Base-by-base conservation (phyloP, 768 basidiomycete genomes). In the Leccinum aurantiacum region DNA sequence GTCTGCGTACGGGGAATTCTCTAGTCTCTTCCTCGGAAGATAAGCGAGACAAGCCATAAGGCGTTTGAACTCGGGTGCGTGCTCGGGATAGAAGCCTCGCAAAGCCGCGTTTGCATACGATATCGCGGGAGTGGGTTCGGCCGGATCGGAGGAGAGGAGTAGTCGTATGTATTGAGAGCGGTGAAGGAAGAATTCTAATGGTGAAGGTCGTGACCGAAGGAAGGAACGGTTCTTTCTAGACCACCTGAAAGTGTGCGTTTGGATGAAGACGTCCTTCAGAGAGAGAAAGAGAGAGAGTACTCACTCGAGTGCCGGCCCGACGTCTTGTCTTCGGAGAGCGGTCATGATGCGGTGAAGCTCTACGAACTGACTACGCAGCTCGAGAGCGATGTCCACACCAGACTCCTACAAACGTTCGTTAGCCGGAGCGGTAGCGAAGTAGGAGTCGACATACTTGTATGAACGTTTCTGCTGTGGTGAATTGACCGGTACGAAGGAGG, bases 111-210 rank as follows among this genome's bases (percentile, higher is more conserved):
- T 86, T 22, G 92, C 91, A 74, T 98, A 98, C 1, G 79, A 73
- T 47, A 97, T 79, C 2, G 93, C 91, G 13, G 79, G 76, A 4
- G 77, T 60, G 33, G 82, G 78, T 65, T 88, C 76, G 27, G 84
- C 81, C 6, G 87, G 83, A 62, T 84, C 79, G 10, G 83, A 81
- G 31, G 84, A 78, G 52, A 90, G 78, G 19, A 95, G 81, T 10
- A 96, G 78, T 4, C 87, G 86, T 56, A 97, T 82, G 71, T 92
- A 98, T 71, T 94, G 89, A 10, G 93, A 94, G 27, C 93, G 90
- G 66, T 98, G 93, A 27, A 98, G 83, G 69, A 89, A 79, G 71
- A 96, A 99, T 65, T 94, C 92, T 11, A 99, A 82, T 0, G 91
- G 82, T 1, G 95, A 96, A 9, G 84, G 83, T 33, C 89, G 87